phyloP scores from a whole-genome alignment of 441 rosid genomes.

The Erodium moschatum region DNA sequence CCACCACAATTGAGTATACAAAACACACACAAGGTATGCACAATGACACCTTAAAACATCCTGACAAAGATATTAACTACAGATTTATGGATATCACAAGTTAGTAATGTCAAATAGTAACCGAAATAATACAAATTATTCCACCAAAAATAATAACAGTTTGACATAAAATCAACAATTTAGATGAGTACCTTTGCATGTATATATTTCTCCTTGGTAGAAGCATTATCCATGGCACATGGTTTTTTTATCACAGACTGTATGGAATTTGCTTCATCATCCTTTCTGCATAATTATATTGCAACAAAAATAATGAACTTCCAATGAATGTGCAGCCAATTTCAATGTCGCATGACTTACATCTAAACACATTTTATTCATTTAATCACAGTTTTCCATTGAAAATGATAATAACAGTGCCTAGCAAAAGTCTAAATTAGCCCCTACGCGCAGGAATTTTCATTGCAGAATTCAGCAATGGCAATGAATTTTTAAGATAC shows the following conservation, averaged over 20 bases:
- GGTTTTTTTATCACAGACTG: slow-evolving; percentile 49
- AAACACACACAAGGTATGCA: too few relatives aligned
- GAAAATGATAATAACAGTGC: neutral
- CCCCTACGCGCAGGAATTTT: neutral
- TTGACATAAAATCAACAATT: neutral
- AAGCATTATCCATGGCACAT: slow-evolving; percentile 40
- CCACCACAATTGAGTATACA: too few relatives aligned
- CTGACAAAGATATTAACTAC: too few relatives aligned
- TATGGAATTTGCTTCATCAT: slow-evolving; percentile 24
- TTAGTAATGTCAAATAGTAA: too few relatives aligned
- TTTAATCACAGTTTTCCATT: neutral
- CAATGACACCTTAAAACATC: too few relatives aligned
- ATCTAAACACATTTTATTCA: slow-evolving; percentile 3
- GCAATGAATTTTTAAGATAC: neutral
- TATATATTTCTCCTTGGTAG: slow-evolving; percentile 65
- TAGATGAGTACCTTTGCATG: slow-evolving; percentile 57
- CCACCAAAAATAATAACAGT: slow-evolving; percentile 8
- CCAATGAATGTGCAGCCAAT: slow-evolving; percentile 1
- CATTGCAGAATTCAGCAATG: neutral
- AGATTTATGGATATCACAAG: too few relatives aligned
- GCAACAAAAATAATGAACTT: slow-evolving; percentile 17
- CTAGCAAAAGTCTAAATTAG: neutral
- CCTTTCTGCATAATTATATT: slow-evolving; percentile 42
- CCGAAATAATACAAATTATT: neutral
- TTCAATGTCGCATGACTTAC: neutral